These are phyloP conservation scores for Calophaca sinica DNA, from an alignment of 306 rosid genomes.

Conservation along the genomic window DNA sequence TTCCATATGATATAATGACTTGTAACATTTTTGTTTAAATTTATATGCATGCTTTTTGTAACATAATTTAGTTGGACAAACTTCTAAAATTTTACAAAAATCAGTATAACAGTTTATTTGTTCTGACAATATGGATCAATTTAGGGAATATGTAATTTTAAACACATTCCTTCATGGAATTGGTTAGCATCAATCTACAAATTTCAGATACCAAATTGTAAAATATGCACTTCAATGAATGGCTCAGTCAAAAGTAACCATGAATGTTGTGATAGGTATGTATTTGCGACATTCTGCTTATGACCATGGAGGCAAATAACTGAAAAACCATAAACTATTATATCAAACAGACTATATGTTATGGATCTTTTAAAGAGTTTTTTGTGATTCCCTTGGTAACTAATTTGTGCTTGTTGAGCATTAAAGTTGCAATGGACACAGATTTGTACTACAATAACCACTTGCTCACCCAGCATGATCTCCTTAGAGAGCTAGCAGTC, in stretches of 20 bases:
- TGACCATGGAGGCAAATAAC: neutral
- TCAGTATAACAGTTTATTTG: neutral
- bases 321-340: neutral
- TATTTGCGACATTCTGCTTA: neutral
- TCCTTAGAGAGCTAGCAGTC: slow-evolving; percentile 70
- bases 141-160: neutral
- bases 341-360: neutral
- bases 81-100: neutral
- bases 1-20: slow-evolving; percentile 2
- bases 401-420: slow-evolving; percentile 40
- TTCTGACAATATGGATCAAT: neutral
- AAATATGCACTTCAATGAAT: neutral
- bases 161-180: neutral
- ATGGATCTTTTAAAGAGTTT: neutral
- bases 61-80: neutral
- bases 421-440: slow-evolving; percentile 51
- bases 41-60: slow-evolving; percentile 13
- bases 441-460: slow-evolving; percentile 57
- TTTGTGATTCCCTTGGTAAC: neutral
- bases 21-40: neutral
- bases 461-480: slow-evolving; percentile 60
- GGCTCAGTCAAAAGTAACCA: neutral
- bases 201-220: neutral
- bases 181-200: slow-evolving; percentile 7
- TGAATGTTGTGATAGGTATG: neutral